Conservation (phyloP, 768 basidiomycete species). For the Rhodosporidiobolus odoratus region DNA sequence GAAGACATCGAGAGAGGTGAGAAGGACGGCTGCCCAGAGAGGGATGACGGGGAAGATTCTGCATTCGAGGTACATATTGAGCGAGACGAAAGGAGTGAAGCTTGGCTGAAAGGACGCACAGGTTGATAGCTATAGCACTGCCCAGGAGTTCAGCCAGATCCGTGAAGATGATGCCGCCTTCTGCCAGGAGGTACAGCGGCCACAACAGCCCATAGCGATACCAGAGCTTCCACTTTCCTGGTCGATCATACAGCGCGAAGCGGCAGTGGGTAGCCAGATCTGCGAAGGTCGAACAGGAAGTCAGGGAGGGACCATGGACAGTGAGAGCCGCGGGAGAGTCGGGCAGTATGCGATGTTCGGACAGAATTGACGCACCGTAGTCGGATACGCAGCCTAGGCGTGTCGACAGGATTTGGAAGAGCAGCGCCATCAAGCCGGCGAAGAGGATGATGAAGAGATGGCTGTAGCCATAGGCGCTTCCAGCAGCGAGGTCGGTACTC, state of each 20-base stretch:
- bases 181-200: conserved; percentile 42
- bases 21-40: conserved; percentile 64
- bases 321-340: background rate
- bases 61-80: background rate
- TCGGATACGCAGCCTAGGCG: conserved; percentile 58
- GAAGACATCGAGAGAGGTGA: conserved; percentile 65
- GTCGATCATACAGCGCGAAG: conserved; percentile 60
- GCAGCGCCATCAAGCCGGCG: conserved; percentile 72
- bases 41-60: conserved; percentile 61
- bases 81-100: background rate
- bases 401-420: conserved; percentile 75
- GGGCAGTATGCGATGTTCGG: too few relatives aligned
- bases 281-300: conserved; percentile 31
- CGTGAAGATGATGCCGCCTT: conserved; percentile 44
- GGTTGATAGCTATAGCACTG: conserved; percentile 70
- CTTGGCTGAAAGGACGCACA: conserved; percentile 46
- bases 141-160: conserved; percentile 67
- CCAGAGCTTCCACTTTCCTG: conserved; percentile 45
- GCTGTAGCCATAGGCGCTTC: conserved; percentile 65
- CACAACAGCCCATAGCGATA: conserved; percentile 13
- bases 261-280: conserved; percentile 64
- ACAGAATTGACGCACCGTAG: conserved; percentile 34
- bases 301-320: background rate
- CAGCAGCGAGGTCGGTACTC: conserved; percentile 36
- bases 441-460: conserved; percentile 79